Evolutionary conservation across 352 stramenopile species (phyloP), one percentile per base, ranked within the genome.

Genomic region (Phytopythium mirpurense): DNA sequence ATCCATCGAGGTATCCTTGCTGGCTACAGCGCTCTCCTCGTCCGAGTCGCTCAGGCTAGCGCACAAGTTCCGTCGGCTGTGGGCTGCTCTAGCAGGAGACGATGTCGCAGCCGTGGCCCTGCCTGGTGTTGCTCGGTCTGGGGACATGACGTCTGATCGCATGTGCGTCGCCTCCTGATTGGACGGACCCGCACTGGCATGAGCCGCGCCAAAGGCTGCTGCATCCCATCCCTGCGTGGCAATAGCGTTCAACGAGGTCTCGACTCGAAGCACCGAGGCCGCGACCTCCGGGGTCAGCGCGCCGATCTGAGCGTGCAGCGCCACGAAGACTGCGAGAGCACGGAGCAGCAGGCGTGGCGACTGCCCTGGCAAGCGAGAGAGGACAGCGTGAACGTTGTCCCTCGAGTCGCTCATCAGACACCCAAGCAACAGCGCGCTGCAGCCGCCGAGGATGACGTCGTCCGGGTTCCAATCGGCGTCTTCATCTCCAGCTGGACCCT

Each of bases 231-330:
- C 5, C 37, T 43, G 37, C 16, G 1, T 24, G 8, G 59, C 1
- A 55, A 74, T 53, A 1, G 26, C 19, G 16, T 85, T 88, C 8
- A 91, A 42, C 5, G 83, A 45, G n/a, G 72, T 67, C 65, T 93
- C 83, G 15, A 93, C 69, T 16, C 86, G 54, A 2, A 91, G 59
- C 44, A 87, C 72, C 0, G 83, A 89, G 16, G 78, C 64, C 2
- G 69, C 76, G 6, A 90, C 60, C 31, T 91, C 83, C 8, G 69
- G 62, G 0, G 83, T 90, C 35, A 93, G 50, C 2, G 80, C 81
- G 14, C 76, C 80, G 48, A 93, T 78, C 35, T 93, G 83, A 18
- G 80, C 80, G 47, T 93, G 73, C 0, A 93, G 56, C n/a, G 78
- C 74, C 1, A 80, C 75, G 60, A 91, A 93, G 6, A 76, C 78